A percentile compares a stretch with the other conserved stretches of the same genome.
phyloP scores from a whole-genome alignment of 805 yeast species.

The Kazachstania taianensis region DNA sequence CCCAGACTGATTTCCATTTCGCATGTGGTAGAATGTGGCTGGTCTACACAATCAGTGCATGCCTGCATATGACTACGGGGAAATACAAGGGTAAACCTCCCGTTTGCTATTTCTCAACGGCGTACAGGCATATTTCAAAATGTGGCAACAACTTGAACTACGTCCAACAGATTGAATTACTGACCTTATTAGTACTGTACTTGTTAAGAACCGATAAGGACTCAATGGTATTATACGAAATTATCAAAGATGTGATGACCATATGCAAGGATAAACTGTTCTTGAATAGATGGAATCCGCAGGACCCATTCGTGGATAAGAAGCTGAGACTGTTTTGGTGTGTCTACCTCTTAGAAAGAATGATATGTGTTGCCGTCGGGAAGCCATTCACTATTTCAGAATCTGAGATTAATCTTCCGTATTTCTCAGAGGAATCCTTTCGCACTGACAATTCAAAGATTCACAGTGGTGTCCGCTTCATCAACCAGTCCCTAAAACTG shows the following conservation, averaged over 20 bases:
- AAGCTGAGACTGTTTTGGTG: constrained; percentile 55
- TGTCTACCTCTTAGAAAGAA: constrained; percentile 49
- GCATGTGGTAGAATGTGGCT: constrained; percentile 48
- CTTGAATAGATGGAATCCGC: constrained; percentile 20
- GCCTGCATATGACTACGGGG: constrained; percentile 46
- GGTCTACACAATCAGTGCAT: constrained; percentile 42
- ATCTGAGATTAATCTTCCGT: constrained; percentile 39
- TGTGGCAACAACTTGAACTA: constrained; percentile 33
- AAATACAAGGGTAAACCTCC: constrained; percentile 47
- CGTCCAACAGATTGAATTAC: constrained; percentile 41
- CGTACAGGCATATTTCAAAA: constrained; percentile 44
- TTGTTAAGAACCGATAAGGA: constrained; percentile 54
- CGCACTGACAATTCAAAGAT: constrained; percentile 22
- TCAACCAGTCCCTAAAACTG: constrained; percentile 47
- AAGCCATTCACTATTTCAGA: constrained; percentile 47
- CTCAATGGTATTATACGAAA: constrained; percentile 42
- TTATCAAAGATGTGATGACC: constrained; percentile 43
- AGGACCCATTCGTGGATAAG: constrained; percentile 26
- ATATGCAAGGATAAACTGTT: constrained; percentile 30
- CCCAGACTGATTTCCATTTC: constrained; percentile 36
- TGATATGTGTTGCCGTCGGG: constrained; percentile 53
- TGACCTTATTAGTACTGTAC: constrained; percentile 43
- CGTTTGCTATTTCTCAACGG: constrained; percentile 46
- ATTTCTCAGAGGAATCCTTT: constrained; percentile 36
- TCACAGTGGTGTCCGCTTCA: constrained; percentile 34